Percentiles rank a stretch among this genome's conserved stretches.
Conservation (phyloP, 2,329 filamentous ascomycete species). For the Botrytis elliptica region DNA sequence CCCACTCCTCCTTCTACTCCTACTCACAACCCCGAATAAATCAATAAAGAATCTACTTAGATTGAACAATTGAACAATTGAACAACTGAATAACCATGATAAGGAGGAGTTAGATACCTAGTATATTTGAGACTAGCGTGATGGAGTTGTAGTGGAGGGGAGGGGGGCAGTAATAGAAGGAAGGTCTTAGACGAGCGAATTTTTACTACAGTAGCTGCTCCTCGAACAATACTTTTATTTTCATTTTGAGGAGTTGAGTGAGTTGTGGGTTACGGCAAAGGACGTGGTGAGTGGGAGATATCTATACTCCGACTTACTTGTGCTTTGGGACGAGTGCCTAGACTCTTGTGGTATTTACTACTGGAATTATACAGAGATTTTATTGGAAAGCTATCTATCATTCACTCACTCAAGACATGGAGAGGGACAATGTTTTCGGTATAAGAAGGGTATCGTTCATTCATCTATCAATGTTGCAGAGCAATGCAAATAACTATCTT, state of each 20-base stretch:
- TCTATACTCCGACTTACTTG: neutral
- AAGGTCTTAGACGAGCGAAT: neutral
- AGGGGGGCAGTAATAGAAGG: neutral
- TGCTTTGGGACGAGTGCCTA: neutral
- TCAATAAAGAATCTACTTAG: neutral
- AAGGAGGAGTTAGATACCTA: neutral
- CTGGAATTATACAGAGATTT: neutral
- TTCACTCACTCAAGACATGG: neutral
- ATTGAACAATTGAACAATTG: neutral
- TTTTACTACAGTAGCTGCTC: neutral
- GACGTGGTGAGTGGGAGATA: neutral
- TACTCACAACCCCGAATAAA: neutral
- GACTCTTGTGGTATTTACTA: neutral
- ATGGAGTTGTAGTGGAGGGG: neutral
- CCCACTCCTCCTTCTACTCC: too few species aligned
- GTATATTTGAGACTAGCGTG: neutral
- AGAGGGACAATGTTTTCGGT: neutral
- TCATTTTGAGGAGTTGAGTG: neutral
- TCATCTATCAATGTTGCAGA: neutral
- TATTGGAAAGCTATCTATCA: neutral
- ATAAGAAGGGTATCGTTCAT: conserved; percentile 12
- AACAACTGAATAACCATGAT: neutral
- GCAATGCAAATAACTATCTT: conserved; percentile 6
- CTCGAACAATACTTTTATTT: neutral
- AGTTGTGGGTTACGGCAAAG: neutral